Evolutionary conservation across 2,329 filamentous ascomycete genomes (phyloP).

Genomic region (Claviceps sp.): DNA sequence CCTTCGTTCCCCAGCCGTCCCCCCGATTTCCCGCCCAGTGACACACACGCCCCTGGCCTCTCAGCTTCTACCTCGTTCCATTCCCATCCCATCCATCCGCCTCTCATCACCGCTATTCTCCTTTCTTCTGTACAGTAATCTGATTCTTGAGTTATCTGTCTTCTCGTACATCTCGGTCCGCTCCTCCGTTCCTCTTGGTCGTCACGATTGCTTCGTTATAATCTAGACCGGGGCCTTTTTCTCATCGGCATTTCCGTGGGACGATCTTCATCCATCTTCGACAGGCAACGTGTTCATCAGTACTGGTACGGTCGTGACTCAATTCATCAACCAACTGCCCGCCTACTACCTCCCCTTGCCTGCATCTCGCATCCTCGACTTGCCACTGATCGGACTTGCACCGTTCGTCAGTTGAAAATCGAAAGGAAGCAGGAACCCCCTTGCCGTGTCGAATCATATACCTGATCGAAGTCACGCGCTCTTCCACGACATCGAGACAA

Average conservation of each 20-base stretch:
- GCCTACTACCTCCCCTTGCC: constrained; percentile 12
- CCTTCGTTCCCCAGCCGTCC: neutral
- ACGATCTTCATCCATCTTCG: constrained; percentile 1
- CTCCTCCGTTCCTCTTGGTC: constrained; percentile 9
- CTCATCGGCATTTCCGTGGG: constrained; percentile 20
- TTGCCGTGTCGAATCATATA: neutral
- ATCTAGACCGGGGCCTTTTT: constrained; percentile 21
- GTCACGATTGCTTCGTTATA: constrained; percentile 4
- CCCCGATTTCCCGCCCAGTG: constrained; percentile 10
- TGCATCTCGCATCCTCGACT: constrained; percentile 11
- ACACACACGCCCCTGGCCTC: constrained; percentile 13
- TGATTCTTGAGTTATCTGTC: constrained; percentile 19
- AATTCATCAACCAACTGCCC: constrained; percentile 8
- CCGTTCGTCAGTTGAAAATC: constrained; percentile 6
- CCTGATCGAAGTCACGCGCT: neutral
- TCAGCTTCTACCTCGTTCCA: constrained; percentile 21
- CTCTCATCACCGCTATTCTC: constrained; percentile 23
- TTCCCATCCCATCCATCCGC: constrained; percentile 7
- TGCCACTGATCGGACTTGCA: constrained; percentile 7
- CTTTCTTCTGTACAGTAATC: constrained; percentile 15
- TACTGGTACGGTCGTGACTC: neutral
- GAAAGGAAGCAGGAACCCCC: constrained; percentile 21
- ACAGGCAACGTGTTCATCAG: neutral
- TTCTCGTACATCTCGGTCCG: constrained; percentile 10
- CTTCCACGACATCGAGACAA: neutral